Percentiles rank a stretch among this genome's conserved stretches.
These are phyloP conservation scores for Lophiostoma macrostomum DNA, from an alignment of 495 filamentous ascomycete genomes.

Conservation along the genomic window DNA sequence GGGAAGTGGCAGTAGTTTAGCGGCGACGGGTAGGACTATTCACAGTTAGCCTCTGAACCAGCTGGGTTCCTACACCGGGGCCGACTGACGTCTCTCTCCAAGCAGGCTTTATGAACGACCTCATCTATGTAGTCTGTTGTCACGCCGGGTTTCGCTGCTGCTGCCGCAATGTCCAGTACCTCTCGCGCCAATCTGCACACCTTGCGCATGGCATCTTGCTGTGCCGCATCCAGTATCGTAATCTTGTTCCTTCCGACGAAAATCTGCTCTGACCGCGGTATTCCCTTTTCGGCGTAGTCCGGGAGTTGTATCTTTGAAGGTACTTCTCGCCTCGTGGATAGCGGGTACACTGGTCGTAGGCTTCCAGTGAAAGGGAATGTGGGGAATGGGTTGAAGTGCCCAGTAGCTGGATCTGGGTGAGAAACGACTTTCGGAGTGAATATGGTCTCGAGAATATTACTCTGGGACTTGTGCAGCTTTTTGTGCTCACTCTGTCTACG, in stretches of 20 bases:
- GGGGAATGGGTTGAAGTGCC: slow-evolving; percentile 86
- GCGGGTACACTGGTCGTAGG: slow-evolving; percentile 83
- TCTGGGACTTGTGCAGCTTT: slow-evolving; percentile 73
- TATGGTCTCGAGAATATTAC: slow-evolving; percentile 69
- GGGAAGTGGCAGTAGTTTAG: slow-evolving; percentile 96
- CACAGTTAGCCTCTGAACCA: not conserved
- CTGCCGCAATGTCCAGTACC: slow-evolving; percentile 87
- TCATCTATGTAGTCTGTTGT: slow-evolving; percentile 97
- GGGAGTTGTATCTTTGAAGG: slow-evolving; percentile 80
- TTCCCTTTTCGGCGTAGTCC: slow-evolving; percentile 79
- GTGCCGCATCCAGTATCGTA: slow-evolving; percentile 71
- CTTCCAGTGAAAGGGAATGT: slow-evolving; percentile 75
- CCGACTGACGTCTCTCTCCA: slow-evolving; percentile 78
- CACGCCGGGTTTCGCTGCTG: slow-evolving; percentile 75
- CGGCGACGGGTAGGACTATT: slow-evolving; percentile 89
- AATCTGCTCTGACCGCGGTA: slow-evolving; percentile 75
- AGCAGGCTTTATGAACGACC: slow-evolving; percentile 90
- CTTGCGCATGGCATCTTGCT: slow-evolving; percentile 85
- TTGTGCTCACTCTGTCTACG: slow-evolving; percentile 76
- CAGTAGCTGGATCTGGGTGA: slow-evolving; percentile 86
- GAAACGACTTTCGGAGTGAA: slow-evolving; percentile 73
- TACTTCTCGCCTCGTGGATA: slow-evolving; percentile 69
- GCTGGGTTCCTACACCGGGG: not conserved
- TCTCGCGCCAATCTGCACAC: slow-evolving; percentile 87
- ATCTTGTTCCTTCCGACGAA: slow-evolving; percentile 72